Evolutionary conservation across 768 basidiomycete genomes (phyloP), one percentile per base, ranked within the genome.

Genomic region (Auriscalpium microsporum): DNA sequence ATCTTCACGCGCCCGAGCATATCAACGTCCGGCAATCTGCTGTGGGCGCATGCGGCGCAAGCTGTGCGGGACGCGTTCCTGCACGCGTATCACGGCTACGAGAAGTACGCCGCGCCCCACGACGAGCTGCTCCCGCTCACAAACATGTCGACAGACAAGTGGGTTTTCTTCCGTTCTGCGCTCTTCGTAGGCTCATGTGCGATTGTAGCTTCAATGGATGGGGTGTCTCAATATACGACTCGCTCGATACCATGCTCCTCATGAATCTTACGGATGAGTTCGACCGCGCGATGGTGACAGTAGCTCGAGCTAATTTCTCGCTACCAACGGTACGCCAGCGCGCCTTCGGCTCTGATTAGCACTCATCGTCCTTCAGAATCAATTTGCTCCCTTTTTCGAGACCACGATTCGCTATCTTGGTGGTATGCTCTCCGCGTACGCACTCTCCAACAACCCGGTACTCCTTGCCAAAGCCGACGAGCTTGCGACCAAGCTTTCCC

Each of bases 351-450:
- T 44, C 16, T 23, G 10, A 17, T 44, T 11, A 11, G 8, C 16
- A 19, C 16, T 17, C 47, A 44, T n/a, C 17, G 48, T 34, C 28
- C 28, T 28, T n/a, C 38, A 52, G 52, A 33, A 45, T 23, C 42
- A 17, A 10, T 45, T 23, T 8, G 40, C 5, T 5, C 33, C 56
- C 21, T 36, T 45, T 33, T 45, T 56, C 37, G 89, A 94, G 72
- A 94, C 91, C 0, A 81, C 87, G 44, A 96, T 96, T 57, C 82
- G 94, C 35, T 88, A 94, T 62, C 80, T 97, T 87, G 94, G 93
- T 3, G 94, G 94, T 7, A 73, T 94, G 1, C 77, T 94, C 6
- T 85, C 90, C 2, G 90, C 88, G 0, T 85, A 92, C 64, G 83
- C 90, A 7, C 71, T 95, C 0, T 82, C 86, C 1, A 72, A 74